These are phyloP conservation scores for Penicillium expansum DNA, from an alignment of 2,329 filamentous ascomycete species.

Conservation along the genomic window DNA sequence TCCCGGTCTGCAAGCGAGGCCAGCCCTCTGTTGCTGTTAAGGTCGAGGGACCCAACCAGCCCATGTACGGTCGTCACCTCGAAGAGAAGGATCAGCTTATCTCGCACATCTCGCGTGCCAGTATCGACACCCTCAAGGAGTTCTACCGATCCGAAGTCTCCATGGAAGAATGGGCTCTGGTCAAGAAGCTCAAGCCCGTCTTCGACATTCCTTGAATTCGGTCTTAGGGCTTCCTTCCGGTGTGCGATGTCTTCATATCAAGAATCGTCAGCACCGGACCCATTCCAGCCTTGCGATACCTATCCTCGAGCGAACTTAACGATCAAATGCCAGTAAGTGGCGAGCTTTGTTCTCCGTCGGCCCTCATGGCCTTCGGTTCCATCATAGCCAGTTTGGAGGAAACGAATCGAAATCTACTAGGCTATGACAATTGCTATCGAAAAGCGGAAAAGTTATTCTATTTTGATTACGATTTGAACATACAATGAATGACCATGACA, in stretches of 20 bases:
- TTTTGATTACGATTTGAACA: conserved; percentile 25
- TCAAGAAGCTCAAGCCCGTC: conserved; percentile 90
- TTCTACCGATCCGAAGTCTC: conserved; percentile 85
- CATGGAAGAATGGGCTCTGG: conserved; percentile 91
- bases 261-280: neutral
- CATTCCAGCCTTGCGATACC: conserved; percentile 6
- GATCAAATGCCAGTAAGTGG: conserved; percentile 2
- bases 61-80: conserved; percentile 88
- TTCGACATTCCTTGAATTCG: conserved; percentile 74
- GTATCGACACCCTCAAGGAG: conserved; percentile 94
- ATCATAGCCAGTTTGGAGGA: conserved; percentile 7
- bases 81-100: conserved; percentile 89
- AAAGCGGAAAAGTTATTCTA: conserved; percentile 21
- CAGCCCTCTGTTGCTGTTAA: conserved; percentile 97
- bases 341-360: conserved; percentile 11
- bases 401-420: conserved; percentile 10
- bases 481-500: conserved; percentile 29
- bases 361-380: conserved; percentile 2
- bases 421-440: conserved; percentile 18
- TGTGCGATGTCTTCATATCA: neutral
- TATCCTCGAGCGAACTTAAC: conserved; percentile 6
- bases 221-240: neutral
- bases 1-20: conserved; percentile 88
- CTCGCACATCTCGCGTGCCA: conserved; percentile 78
- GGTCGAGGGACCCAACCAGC: conserved; percentile 91